phyloP scores from a whole-genome alignment of 148 eudicot species.

The Pouteria glomerata region DNA sequence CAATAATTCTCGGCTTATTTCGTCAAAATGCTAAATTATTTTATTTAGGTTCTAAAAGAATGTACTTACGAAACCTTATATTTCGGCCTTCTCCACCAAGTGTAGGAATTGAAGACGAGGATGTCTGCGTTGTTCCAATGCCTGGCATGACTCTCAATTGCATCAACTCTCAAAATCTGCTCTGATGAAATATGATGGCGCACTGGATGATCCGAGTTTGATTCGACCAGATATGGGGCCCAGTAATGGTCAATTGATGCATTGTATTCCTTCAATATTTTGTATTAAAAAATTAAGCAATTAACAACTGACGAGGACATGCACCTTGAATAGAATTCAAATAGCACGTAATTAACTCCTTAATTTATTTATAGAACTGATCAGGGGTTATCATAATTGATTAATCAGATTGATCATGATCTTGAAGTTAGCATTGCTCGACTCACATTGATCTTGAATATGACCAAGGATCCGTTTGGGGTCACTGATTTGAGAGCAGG shows the following conservation, averaged over 20 bases:
- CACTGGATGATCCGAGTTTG: slow-evolving; percentile 65
- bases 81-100: slow-evolving; percentile 68
- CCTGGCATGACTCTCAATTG: slow-evolving; percentile 69
- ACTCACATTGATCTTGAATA: slow-evolving; percentile 65
- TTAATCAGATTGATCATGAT: too few species aligned
- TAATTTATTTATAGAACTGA: too few species aligned
- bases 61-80: slow-evolving; percentile 44
- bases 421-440: too few species aligned
- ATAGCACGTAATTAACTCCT: too few species aligned
- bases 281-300: too few species aligned
- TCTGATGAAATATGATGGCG: slow-evolving; percentile 43
- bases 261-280: slow-evolving; percentile 63
- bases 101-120: slow-evolving; percentile 59
- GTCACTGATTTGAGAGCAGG: slow-evolving; percentile 39
- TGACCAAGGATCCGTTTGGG: slow-evolving; percentile 46
- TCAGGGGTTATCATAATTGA: too few species aligned
- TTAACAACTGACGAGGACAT: too few species aligned
- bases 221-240: slow-evolving; percentile 74
- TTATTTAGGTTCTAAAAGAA: neutral
- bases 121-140: slow-evolving; percentile 70
- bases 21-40: too few species aligned
- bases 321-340: too few species aligned
- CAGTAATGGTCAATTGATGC: slow-evolving; percentile 70
- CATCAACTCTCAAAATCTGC: slow-evolving; percentile 50
- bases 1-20: too few species aligned